phyloP scores from a whole-genome alignment of 768 basidiomycete genomes.

The Leccinellum luteum region DNA sequence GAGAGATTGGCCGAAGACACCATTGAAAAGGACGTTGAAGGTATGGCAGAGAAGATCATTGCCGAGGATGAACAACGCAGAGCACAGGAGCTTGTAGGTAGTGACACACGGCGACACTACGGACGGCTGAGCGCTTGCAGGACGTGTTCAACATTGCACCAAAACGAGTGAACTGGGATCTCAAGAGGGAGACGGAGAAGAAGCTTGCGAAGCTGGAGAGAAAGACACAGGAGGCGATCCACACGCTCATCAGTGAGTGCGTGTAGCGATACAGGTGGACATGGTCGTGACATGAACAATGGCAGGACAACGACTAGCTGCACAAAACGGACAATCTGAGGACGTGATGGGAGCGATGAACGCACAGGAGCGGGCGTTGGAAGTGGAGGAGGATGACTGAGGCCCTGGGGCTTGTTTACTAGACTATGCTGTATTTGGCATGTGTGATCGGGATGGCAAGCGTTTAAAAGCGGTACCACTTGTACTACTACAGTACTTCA shows the following conservation, averaged over 20 bases:
- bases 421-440: slow-evolving; percentile 18
- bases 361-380: slow-evolving; percentile 61
- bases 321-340: slow-evolving; percentile 75
- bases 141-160: slow-evolving; percentile 97
- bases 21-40: slow-evolving; percentile 81
- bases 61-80: slow-evolving; percentile 82
- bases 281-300: slow-evolving; percentile 5
- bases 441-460: slow-evolving; percentile 3
- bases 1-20: slow-evolving; percentile 72
- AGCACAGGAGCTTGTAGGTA: slow-evolving; percentile 82
- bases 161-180: slow-evolving; percentile 94
- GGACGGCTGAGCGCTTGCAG: slow-evolving; percentile 40
- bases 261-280: neutral
- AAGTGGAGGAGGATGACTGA: slow-evolving; percentile 37
- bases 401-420: neutral
- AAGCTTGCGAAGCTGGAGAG: slow-evolving; percentile 86
- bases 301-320: slow-evolving; percentile 75
- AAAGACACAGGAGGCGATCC: slow-evolving; percentile 89
- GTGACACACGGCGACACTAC: slow-evolving; percentile 4
- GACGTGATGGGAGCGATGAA: slow-evolving; percentile 84
- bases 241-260: slow-evolving; percentile 84
- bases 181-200: slow-evolving; percentile 92
- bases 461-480: slow-evolving; percentile 15
- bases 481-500: neutral
- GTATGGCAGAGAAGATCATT: slow-evolving; percentile 82